Base-by-base conservation (phyloP, 495 filamentous ascomycete genomes). In the Bombardia bombarda region DNA sequence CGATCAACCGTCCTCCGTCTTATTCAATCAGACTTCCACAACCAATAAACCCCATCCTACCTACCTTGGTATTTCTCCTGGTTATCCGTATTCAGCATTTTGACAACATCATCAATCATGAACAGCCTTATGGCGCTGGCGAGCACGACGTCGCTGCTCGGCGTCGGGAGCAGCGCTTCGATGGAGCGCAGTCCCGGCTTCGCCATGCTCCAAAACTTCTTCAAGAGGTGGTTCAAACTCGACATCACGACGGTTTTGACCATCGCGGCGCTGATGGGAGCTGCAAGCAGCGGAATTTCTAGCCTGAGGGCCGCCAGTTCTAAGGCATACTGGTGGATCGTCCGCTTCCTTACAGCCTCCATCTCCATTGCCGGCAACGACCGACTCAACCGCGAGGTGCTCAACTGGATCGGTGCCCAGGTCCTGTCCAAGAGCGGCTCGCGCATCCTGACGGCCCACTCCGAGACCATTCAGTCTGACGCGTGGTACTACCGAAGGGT, bases 361-460 rank as follows among this genome's bases (percentile, higher is more conserved):
- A 61, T 70, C 14, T 63, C 56, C 18, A 61, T 70, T 42, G 55
- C 61, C 3, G 61, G 60, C 12, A 51, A 58, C 14, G 67, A 70
- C 42, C 61, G 62, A 2, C 58, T 70, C 33, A 70, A 67, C 42
- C 55, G 64, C 21, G 62, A 63, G 52, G 60, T 69, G 1, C 62
- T 67, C 45, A 66, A 62, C 47, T 70, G 65, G 64, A 42, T 70
- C 41, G 52, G 61, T 34, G 53, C 63, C 33, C 60, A 67, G 45
- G 57, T 68, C 14, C 59, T 70, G 2, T 37, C 50, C 31, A 56
- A 52, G 31, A 49, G 53, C 19, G 55, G 53, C 39, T 57, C 61
- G 6, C 65, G 65, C 12, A 56, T 67, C 26, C 61, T 67, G 38
- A 68, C 67, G 18, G 65, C 67, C 33, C 55, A 61, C 38, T 68